A percentile compares a stretch with the other conserved stretches of the same genome.
Evolutionary conservation across 164 flowering plant species (phyloP).

Genomic region (Aristolochia californica): DNA sequence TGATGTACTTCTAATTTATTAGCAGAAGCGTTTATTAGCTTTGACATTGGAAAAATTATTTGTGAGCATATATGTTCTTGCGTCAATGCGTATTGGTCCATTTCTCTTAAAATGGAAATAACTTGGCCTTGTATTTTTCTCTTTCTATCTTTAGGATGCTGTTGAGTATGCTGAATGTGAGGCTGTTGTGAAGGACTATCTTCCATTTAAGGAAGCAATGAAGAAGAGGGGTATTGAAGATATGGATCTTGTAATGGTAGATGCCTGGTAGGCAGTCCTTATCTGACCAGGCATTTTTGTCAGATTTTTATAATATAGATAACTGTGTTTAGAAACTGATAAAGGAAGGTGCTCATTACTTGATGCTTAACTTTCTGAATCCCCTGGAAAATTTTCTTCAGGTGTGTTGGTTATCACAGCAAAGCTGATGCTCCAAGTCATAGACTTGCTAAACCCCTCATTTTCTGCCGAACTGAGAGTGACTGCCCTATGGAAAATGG

Average conservation of each 20-base stretch:
- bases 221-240: slow-evolving; percentile 89
- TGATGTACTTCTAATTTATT: too few species aligned
- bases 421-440: slow-evolving; percentile 81
- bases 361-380: too few species aligned
- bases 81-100: too few species aligned
- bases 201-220: slow-evolving; percentile 85
- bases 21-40: too few species aligned
- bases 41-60: too few species aligned
- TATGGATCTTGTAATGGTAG: slow-evolving; percentile 97
- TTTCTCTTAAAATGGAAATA: too few species aligned
- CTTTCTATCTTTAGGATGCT: slow-evolving; percentile 51
- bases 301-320: not conserved
- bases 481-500: slow-evolving; percentile 97
- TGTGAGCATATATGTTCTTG: too few species aligned
- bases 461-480: slow-evolving; percentile 92
- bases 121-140: not conserved
- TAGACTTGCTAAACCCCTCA: slow-evolving; percentile 85
- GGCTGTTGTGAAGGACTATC: slow-evolving; percentile 76
- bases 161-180: slow-evolving; percentile 94
- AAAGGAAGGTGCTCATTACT: too few species aligned
- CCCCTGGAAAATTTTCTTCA: slow-evolving; percentile 14
- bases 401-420: slow-evolving; percentile 89
- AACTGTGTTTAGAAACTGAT: not conserved
- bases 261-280: slow-evolving; percentile 69
- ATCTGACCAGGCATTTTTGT: too few species aligned